Percentiles rank a stretch among this genome's conserved stretches.
phyloP scores from a whole-genome alignment of 1,284 basidiomycete genomes.

The Puccinia horiana region DNA sequence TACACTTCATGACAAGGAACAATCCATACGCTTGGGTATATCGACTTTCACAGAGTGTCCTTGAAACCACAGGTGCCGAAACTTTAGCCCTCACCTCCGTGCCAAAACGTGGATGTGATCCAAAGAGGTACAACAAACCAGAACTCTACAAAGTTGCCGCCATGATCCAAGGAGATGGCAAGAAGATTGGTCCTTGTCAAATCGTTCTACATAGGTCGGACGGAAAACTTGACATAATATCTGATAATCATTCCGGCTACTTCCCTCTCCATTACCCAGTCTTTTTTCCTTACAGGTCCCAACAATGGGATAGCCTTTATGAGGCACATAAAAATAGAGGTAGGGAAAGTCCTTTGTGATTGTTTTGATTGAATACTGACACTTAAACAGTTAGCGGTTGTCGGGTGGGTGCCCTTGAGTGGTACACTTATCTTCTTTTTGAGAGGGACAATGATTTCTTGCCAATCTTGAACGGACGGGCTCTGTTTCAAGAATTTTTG shows the following conservation, averaged over 20 bases:
- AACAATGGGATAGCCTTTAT: not conserved
- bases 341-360: not conserved
- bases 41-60: not conserved
- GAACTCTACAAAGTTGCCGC: not conserved
- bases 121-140: slow-evolving; percentile 1
- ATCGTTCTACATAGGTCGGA: not conserved
- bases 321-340: not conserved
- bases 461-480: not conserved
- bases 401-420: not conserved
- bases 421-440: not conserved
- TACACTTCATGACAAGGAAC: not conserved
- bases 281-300: not conserved
- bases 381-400: too few species aligned
- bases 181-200: slow-evolving; percentile 3
- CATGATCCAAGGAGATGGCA: not conserved
- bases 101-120: not conserved
- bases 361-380: too few species aligned
- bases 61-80: not conserved
- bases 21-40: slow-evolving; percentile 2
- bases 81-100: not conserved
- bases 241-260: not conserved
- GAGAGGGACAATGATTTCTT: too few species aligned
- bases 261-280: not conserved
- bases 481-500: not conserved
- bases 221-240: not conserved